Base-by-base conservation (phyloP, 1,284 basidiomycete species). In the Leccinum solheimii region DNA sequence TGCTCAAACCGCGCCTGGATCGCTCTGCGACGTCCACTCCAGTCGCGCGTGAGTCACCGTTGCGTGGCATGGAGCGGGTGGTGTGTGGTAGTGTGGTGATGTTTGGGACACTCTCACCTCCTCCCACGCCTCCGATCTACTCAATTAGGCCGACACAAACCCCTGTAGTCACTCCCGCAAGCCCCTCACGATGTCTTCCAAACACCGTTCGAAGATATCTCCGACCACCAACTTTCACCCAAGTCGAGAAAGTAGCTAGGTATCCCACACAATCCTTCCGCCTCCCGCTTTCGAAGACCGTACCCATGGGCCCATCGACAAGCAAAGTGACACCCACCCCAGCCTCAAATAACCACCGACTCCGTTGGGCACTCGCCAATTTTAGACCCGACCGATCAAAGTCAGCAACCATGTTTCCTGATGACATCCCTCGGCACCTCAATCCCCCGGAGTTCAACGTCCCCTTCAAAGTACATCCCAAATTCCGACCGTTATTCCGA, bases 351-450 rank as follows among this genome's bases (percentile, higher is more conserved):
- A 2, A 43, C 21, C 45, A 21, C n/a, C 13, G 16, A 21, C 56
- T 3, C 5, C 26, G 4, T 14, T 11, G 32, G 19, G 53, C 32
- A 32, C 19, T 45, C 14, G 7, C 27, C 32, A 55, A n/a, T 1
- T 26, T 34, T 57, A 21, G 13, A 49, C 48, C 23, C 21, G 30
- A 57, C 43, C 5, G 34, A 55, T 48, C 21, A n/a, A 36, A 45
- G n/a, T 9, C 14, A 6, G 1, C 21, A 6, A n/a, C 40, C 1
- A 16, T 45, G 45, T 57, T 53, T 26, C 55, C 5, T 8, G 32
- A 56, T 10, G 27, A 23, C 21, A 66, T 63, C 60, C 32, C 16
- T 60, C 14, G 3, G 16, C 7, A 50, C 40, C 16, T 38, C 45
- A 56, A 1, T 27, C 5, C 53, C 38, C 55, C 54, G 26, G 34